Conservation (phyloP, 768 basidiomycete species). For the Tulasnella sp. region DNA sequence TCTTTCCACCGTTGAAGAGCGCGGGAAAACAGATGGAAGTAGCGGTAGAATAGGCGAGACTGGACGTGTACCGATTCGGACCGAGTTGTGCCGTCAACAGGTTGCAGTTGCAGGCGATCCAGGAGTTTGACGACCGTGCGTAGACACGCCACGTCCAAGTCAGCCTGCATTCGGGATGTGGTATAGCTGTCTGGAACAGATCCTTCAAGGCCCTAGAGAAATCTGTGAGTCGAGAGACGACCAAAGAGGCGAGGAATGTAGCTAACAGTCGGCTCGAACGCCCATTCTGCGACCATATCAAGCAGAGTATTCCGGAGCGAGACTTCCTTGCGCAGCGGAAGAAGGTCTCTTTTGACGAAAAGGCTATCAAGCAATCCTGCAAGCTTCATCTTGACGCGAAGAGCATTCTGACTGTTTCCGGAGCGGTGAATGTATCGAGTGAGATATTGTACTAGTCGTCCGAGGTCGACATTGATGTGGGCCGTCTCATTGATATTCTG, state of each 20-base stretch:
- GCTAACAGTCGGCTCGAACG: conserved; percentile 19
- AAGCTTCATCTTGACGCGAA: conserved; percentile 74
- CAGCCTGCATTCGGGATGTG: conserved; percentile 50
- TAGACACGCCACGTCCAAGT: conserved; percentile 74
- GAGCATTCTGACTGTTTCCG: conserved; percentile 54
- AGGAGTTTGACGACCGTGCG: conserved; percentile 74
- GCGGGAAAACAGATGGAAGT: conserved; percentile 66
- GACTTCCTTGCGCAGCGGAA: conserved; percentile 68
- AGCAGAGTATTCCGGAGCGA: conserved; percentile 68
- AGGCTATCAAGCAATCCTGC: conserved; percentile 72
- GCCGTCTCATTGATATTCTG: conserved; percentile 61
- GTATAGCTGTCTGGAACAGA: conserved; percentile 15
- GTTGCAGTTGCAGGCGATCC: conserved; percentile 70
- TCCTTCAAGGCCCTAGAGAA: neutral
- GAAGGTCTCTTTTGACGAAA: conserved; percentile 61
- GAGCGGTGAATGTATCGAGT: conserved; percentile 67
- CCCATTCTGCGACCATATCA: conserved; percentile 79
- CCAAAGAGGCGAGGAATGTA: neutral
- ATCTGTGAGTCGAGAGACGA: neutral
- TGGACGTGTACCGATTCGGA: conserved; percentile 66
- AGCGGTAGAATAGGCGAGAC: conserved; percentile 78
- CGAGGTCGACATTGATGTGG: conserved; percentile 53
- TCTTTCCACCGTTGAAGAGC: conserved; percentile 51
- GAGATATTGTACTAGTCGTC: conserved; percentile 51
- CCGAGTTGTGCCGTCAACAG: conserved; percentile 56